A percentile compares a stretch with the other conserved stretches of the same genome.
Conservation (phyloP, 495 filamentous ascomycete genomes). For the Penicillium goetzii region DNA sequence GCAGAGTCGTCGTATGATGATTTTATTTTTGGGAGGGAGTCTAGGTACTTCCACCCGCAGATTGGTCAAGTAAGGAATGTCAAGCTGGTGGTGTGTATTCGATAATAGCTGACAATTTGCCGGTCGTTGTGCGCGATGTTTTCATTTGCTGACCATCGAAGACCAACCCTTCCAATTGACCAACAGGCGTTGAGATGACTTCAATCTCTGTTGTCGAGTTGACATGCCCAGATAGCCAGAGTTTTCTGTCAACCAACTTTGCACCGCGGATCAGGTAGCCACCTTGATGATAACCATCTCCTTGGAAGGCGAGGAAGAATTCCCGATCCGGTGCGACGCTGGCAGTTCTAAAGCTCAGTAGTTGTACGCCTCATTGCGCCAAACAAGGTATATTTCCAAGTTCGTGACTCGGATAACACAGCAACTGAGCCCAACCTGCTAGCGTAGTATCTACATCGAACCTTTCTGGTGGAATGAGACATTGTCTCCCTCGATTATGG, state of each 20-base stretch:
- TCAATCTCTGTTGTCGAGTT: conserved; percentile 65
- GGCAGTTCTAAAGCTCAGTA: conserved; percentile 63
- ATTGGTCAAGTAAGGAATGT: conserved; percentile 54
- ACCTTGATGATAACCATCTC: conserved; percentile 58
- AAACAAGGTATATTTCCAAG: conserved; percentile 55
- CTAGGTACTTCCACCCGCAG: conserved; percentile 64
- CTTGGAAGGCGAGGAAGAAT: conserved; percentile 30
- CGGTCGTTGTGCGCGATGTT: conserved; percentile 34
- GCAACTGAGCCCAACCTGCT: conserved; percentile 43
- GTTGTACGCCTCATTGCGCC: conserved; percentile 64
- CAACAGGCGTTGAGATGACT: conserved; percentile 54
- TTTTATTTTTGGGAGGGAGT: conserved; percentile 68
- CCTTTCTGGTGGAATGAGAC: conserved; percentile 37
- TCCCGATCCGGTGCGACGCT: conserved; percentile 27
- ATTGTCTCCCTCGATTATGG: conserved; percentile 28
- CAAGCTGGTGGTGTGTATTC: conserved; percentile 49
- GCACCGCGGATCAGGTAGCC: conserved; percentile 68
- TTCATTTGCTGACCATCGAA: conserved; percentile 54
- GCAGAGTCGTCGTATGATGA: conserved; percentile 61
- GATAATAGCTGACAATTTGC: conserved; percentile 45
- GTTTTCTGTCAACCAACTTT: conserved; percentile 40
- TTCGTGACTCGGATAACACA: conserved; percentile 51
- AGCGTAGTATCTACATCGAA: conserved; percentile 54
- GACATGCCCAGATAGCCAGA: conserved; percentile 64
- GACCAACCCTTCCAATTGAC: conserved; percentile 41